Base-by-base conservation (phyloP, 2,329 filamentous ascomycete species). In the Byssochlamys sp. region DNA sequence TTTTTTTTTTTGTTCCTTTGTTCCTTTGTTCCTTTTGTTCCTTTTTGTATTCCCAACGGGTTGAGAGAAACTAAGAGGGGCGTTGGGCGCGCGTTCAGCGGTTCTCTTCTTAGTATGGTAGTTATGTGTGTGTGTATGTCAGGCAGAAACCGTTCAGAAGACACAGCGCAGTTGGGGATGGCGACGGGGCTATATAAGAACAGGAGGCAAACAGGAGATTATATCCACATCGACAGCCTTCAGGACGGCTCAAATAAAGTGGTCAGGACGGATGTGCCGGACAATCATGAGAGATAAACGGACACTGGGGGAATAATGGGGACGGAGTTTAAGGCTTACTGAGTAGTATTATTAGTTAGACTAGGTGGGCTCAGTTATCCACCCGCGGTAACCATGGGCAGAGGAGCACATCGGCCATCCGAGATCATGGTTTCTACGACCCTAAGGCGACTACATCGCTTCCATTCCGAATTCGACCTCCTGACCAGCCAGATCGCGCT, bases 371-470 rank as follows among this genome's bases (percentile, higher is more conserved):
- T 19, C 19, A 19, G 19, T 19, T 11, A 24, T n/a, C 51, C 49
- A 33, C 52, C 12, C 26, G 52, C 14, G 26, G 48, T 54, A 53
- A 57, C 45, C 52, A 26, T 49, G 39, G 28, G 54, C 29, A 57
- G 27, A 6, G 19, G 19, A 19, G 19, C 19, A 45, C 39, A 45
- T 45, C 39, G 19, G n/a, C 49, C 49, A 51, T 51, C 49, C 49
- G 49, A 51, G 49, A 51, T 51, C 49, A 51, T 28, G 49, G 27
- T 51, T 49, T 51, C 55, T n/a, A 33, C 29, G 55, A 49, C 28
- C 24, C 26, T 33, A 29, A 53, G 52, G 55, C 55, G 50, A 45
- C 39, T 45, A 45, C 39, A 45, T 45, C 12, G 25, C 49, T 12
- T 28, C 24, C 49, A 26, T 51, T 51, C 49, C 49, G 49, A 51